Percentiles rank a stretch among this genome's conserved stretches.
These are phyloP conservation scores for Trametes cubensis DNA, from an alignment of 768 basidiomycete genomes.

Conservation along the genomic window DNA sequence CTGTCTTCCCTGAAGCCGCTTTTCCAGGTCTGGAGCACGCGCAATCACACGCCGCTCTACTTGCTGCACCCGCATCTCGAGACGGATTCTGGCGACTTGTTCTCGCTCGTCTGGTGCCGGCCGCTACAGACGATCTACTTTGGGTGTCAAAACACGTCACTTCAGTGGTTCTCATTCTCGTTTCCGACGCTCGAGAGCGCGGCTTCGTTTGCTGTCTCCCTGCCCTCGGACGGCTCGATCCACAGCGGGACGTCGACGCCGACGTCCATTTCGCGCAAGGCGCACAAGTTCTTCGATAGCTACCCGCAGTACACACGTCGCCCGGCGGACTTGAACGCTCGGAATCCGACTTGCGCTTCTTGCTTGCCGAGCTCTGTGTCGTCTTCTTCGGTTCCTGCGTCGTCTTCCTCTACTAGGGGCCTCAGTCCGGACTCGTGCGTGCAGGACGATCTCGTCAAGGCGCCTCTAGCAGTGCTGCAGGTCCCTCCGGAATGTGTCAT, in stretches of 20 bases:
- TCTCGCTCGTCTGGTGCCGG: conserved; percentile 80
- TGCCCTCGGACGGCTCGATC: conserved; percentile 18
- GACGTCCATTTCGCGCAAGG: conserved; percentile 44
- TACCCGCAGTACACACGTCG: conserved; percentile 73
- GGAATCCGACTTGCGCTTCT: conserved; percentile 47
- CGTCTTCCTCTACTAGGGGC: conserved; percentile 3
- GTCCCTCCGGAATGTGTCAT: conserved; percentile 74
- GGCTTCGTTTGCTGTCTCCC: conserved; percentile 6
- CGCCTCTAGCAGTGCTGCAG: conserved; percentile 45
- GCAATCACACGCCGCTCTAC: conserved; percentile 64
- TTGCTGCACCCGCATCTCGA: conserved; percentile 79
- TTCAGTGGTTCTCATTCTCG: conserved; percentile 82
- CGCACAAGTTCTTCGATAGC: conserved; percentile 92
- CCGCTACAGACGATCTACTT: conserved; percentile 73
- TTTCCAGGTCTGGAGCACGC: conserved; percentile 82
- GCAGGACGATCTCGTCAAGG: conserved; percentile 6
- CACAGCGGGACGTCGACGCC: conserved; percentile 39
- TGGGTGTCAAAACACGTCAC: conserved; percentile 90
- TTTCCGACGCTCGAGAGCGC: neutral
- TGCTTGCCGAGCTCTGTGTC: conserved; percentile 30
- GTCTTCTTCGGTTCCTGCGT: conserved; percentile 6
- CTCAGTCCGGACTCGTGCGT: conserved; percentile 12
- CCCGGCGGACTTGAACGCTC: conserved; percentile 69
- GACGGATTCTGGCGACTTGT: conserved; percentile 83
- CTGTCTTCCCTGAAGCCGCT: conserved; percentile 7